Evolutionary conservation across 805 yeast genomes (phyloP).

Genomic region (Saccharomycopsis oosterbeekiorum): DNA sequence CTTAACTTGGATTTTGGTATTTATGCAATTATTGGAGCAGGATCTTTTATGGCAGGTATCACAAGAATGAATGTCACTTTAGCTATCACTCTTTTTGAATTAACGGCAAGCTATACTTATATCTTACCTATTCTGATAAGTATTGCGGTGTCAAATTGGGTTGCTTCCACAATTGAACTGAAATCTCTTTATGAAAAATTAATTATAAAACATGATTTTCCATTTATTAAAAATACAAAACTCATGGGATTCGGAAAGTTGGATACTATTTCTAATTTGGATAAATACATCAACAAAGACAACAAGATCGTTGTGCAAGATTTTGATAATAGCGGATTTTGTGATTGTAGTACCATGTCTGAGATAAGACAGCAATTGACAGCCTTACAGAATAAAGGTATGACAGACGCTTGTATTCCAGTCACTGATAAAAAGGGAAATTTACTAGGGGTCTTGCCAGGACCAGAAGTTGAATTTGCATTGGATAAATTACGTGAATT

Average conservation of each 20-base stretch:
- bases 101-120: slow-evolving; percentile 47
- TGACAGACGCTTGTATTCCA: slow-evolving; percentile 46
- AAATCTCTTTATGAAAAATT: slow-evolving; percentile 41
- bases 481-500: slow-evolving; percentile 34
- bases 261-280: slow-evolving; percentile 25
- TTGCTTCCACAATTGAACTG: slow-evolving; percentile 42
- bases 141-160: slow-evolving; percentile 49
- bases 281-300: slow-evolving; percentile 8
- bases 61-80: slow-evolving; percentile 46
- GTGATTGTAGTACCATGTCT: slow-evolving; percentile 20
- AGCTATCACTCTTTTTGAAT: slow-evolving; percentile 42
- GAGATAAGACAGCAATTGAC: slow-evolving; percentile 29
- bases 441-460: slow-evolving; percentile 38
- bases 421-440: slow-evolving; percentile 26
- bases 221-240: slow-evolving; percentile 39
- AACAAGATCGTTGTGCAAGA: slow-evolving; percentile 15
- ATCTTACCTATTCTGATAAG: slow-evolving; percentile 48
- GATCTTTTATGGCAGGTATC: slow-evolving; percentile 48
- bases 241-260: slow-evolving; percentile 26
- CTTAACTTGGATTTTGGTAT: slow-evolving; percentile 38
- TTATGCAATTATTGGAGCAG: slow-evolving; percentile 46
- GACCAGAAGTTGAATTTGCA: slow-evolving; percentile 42
- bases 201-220: slow-evolving; percentile 39
- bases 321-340: not conserved
- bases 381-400: slow-evolving; percentile 31